Evolutionary conservation across 2,329 filamentous ascomycete genomes (phyloP).

Genomic region (Pyrenophora teres): DNA sequence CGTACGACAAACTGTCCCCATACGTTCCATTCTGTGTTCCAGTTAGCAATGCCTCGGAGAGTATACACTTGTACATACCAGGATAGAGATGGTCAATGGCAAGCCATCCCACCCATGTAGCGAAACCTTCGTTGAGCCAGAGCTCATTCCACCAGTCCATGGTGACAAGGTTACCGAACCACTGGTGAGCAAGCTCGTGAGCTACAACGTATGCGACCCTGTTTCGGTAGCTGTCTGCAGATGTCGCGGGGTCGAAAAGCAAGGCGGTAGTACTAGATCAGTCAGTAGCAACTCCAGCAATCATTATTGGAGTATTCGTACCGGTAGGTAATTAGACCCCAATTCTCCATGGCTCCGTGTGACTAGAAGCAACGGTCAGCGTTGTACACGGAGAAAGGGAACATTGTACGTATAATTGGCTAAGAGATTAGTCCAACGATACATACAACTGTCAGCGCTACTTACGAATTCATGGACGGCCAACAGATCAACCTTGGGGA

Average conservation of each 20-base stretch:
- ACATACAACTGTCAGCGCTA: conserved; percentile 18
- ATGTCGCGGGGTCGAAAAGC: conserved; percentile 91
- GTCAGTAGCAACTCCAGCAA: conserved; percentile 10
- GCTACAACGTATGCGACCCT: conserved; percentile 95
- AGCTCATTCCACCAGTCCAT: conserved; percentile 95
- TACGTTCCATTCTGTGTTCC: conserved; percentile 78
- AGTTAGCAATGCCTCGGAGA: conserved; percentile 11
- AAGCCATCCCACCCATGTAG: conserved; percentile 97
- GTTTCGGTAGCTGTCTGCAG: conserved; percentile 89
- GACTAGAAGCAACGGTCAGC: conserved; percentile 57
- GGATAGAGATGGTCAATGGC: conserved; percentile 90
- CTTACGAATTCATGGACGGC: conserved; percentile 92
- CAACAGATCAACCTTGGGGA: conserved; percentile 94
- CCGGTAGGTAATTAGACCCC: conserved; percentile 95
- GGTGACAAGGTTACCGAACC: conserved; percentile 93
- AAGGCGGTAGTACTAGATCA: conserved; percentile 74
- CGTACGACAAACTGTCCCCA: conserved; percentile 93
- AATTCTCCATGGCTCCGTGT: conserved; percentile 95
- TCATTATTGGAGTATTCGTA: conserved; percentile 11
- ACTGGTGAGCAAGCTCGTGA: conserved; percentile 96
- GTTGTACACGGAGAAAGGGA: conserved; percentile 12
- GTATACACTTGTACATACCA: conserved; percentile 46
- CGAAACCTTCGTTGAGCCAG: conserved; percentile 96
- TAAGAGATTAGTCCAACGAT: conserved; percentile 32
- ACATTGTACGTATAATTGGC: conserved; percentile 51